phyloP scores from a whole-genome alignment of 306 rosid species.

The Casuarina cunninghamiana region DNA sequence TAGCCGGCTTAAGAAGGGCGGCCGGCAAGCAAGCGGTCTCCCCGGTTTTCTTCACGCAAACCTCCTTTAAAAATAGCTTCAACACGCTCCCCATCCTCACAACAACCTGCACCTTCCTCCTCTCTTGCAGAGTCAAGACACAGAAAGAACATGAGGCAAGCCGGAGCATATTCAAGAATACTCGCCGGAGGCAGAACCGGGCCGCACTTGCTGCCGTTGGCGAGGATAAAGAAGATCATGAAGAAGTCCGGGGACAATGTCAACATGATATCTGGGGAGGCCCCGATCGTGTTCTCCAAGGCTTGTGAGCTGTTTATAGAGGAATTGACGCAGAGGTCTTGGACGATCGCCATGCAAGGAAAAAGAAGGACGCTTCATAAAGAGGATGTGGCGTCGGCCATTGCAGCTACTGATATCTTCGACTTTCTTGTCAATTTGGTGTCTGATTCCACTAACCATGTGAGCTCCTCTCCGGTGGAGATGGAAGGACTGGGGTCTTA shows the following conservation, averaged over 20 bases:
- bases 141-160: conserved; percentile 51
- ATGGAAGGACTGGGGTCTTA: not conserved
- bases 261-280: conserved; percentile 80
- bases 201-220: conserved; percentile 65
- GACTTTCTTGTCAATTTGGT: conserved; percentile 49
- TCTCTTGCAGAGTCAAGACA: not conserved
- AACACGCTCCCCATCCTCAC: not conserved
- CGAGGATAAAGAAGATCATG: conserved; percentile 84
- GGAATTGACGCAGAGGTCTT: conserved; percentile 62
- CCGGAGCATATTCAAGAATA: conserved; percentile 66
- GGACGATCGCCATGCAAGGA: conserved; percentile 56
- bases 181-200: conserved; percentile 47
- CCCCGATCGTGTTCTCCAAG: conserved; percentile 69
- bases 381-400: conserved; percentile 66
- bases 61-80: not conserved
- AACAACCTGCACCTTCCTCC: not conserved
- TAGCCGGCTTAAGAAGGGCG: not conserved
- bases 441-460: not conserved
- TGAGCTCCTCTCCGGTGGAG: not conserved
- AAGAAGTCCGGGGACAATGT: conserved; percentile 65
- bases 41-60: not conserved
- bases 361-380: conserved; percentile 70
- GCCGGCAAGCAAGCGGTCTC: not conserved
- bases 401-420: conserved; percentile 59
- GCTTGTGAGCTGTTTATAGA: conserved; percentile 75